Base-by-base conservation (phyloP, 768 basidiomycete genomes). In the Suillus decipiens region DNA sequence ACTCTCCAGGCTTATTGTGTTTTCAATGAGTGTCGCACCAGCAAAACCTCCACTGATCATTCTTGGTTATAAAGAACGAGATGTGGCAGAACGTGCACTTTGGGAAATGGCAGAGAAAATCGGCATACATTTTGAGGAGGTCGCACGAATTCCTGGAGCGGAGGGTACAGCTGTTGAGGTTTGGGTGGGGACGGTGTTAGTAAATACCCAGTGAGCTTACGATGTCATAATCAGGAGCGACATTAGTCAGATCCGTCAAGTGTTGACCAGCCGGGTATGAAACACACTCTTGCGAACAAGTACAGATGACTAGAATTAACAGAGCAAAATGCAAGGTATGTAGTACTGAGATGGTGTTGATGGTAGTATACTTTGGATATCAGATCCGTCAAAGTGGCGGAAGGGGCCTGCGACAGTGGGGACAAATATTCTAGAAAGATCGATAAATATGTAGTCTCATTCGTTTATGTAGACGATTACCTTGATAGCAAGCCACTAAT, bases 51-150 rank as follows among this genome's bases (percentile, higher is more conserved):
- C 84, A 1, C 67, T 81, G 0, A 77, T 96, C 3, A 64, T 96
- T 9, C 71, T 96, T 56, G 93, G 92, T 5, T 96, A 95, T 78
- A 95, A 96, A 71, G 88, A 96, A 71, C 86, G 95, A 47, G 90
- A 96, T 72, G 68, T 78, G 0, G 84, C 83, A 0, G 95, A 97
- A 76, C 77, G 93, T 57, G 81, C 79, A 9, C 76, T 96, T 37
- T 97, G 93, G 94, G 77, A 76, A 8, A 82, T 87, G 78, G 77
- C 81, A 36, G 69, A 75, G 31, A 76, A 78, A 2, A 77, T 82
- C 5, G 88, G 86, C 1, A 74, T 96, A 1, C 60, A 70, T 36
- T 82, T 97, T 65, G 77, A 79, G 55, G 77, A 80, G 64, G 78
- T 92, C 0, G 88, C 82, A 12, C 78, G 78, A 62, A 72, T 84